Evolutionary conservation across 2,329 filamentous ascomycete genomes (phyloP).

Genomic region (Parascedosporium putredinis): DNA sequence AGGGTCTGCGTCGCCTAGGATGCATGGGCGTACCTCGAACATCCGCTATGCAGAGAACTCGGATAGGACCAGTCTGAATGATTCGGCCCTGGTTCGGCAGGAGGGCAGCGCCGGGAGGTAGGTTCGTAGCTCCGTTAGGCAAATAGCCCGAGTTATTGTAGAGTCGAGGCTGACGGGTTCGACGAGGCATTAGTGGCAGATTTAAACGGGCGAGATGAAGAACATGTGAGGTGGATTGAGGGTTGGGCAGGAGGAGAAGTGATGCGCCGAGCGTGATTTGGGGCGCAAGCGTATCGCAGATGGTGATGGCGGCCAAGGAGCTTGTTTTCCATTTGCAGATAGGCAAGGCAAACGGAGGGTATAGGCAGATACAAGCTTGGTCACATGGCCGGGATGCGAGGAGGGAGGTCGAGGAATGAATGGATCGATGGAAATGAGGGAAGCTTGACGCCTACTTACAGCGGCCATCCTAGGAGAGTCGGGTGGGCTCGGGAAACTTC

Average conservation of each 20-base stretch:
- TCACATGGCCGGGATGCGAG: no score
- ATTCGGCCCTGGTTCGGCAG: slow-evolving; percentile 58
- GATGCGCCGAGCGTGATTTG: not conserved
- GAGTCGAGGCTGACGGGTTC: slow-evolving; percentile 26
- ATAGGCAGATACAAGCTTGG: no score
- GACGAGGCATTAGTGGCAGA: not conserved
- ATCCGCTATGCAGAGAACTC: slow-evolving; percentile 62
- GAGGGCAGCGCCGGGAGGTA: slow-evolving; percentile 48
- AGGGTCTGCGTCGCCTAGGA: not conserved
- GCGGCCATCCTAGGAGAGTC: slow-evolving; percentile 5
- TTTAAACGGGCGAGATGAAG: not conserved
- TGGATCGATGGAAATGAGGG: not conserved
- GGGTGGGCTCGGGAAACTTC: not conserved
- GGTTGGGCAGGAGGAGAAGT: not conserved
- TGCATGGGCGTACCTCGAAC: slow-evolving; percentile 48
- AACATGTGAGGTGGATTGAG: not conserved
- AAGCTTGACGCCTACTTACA: slow-evolving; percentile 2
- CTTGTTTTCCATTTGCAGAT: not conserved
- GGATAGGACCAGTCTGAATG: slow-evolving; percentile 53
- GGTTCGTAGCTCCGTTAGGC: slow-evolving; percentile 44
- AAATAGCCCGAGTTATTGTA: slow-evolving; percentile 47
- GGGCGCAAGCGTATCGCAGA: not conserved
- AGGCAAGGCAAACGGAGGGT: not conserved
- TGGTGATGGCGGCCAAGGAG: not conserved
- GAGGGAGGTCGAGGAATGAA: not conserved